Evolutionary conservation across 2,329 filamentous ascomycete species (phyloP), one percentile per base, ranked within the genome.

Genomic region (Apiospora sp.): DNA sequence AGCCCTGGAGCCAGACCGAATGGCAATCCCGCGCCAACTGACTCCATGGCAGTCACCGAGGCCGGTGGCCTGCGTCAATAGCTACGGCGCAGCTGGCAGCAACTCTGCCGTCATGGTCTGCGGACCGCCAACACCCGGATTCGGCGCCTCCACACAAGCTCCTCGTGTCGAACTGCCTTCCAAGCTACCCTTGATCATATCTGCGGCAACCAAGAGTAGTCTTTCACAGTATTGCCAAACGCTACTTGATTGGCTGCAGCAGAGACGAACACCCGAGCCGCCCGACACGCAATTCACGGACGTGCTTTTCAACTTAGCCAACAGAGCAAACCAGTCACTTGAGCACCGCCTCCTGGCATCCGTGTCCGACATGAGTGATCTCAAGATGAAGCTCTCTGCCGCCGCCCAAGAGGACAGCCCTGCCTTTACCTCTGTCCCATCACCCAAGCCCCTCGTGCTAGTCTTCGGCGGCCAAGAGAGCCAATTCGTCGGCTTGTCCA

Each of bases 71-170:
- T 74, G 77, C 3, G 76, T 84, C 72, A 83, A 83, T 74, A 83
- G 80, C 75, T 83, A 83, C 67, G 82, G 82, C 0, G 82, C 82
- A 0, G 78, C 78, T 1, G 81, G 82, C 0, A 80, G 77, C n/a
- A 84, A 83, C 44, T 67, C 75, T 4, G 75, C 74, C 4, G 30
- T 77, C 4, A 58, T 77, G 34, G 48, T 43, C 14, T 67, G 67
- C n/a, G 68, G 34, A 22, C 67, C 37, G 46, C 30, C 54, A 37
- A 34, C 8, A 2, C 58, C 12, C 12, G 10, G n/a, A n/a, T 30
- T 7, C 5, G 8, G 14, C 41, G 43, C 19, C 58, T n/a, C 16
- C 34, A 19, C 24, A 2, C 41, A 14, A 4, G 10, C n/a, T 46
- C 5, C 2, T 12, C n/a, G 3, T 0, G 41, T 5, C 10, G 24